Base-by-base conservation (phyloP, 768 basidiomycete species). In the Brasilioporus rufonigricans region DNA sequence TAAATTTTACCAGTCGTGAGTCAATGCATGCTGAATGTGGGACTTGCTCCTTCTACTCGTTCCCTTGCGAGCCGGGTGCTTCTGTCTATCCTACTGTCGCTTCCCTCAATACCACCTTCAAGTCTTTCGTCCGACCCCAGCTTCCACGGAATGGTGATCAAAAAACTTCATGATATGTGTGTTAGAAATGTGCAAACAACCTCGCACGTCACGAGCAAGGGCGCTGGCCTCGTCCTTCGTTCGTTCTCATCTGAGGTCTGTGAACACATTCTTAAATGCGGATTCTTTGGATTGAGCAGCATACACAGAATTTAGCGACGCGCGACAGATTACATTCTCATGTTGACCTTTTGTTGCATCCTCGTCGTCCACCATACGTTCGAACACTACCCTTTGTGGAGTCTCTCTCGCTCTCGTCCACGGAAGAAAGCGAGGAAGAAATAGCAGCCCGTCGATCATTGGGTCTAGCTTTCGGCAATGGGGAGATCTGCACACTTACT, bases 331-430 rank as follows among this genome's bases (percentile, higher is more conserved):
- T 66, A 29, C 71, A 77, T 56, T 71, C 63, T 21, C 71, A 72
- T 33, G 63, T 88, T 44, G 88, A 89, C 53, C 66, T 85, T 26
- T 71, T 92, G 23, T 65, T 94, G 12, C 92, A 93, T 62, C 91
- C 91, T 44, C 85, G 90, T 21, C 76, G 89, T 5, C 92, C 92
- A 10, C 87, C 91, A 9, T 70, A 90, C 13, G 75, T 91, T 50
- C 83, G 86, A 43, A 77, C 86, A 4, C 68, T 88, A 53, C 88
- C 89, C 16, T 75, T 79, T 29, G 65, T 87, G 12, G 87, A 87
- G 57, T 69, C 77, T 1, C 65, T 91, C 16, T 78, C 84, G 13
- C 74, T 91, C 27, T 84, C 83, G 59, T 78, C 76, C 26, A 71
- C 73, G 2, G 87, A 91, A 59, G 87, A 89, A 62, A 77, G 80